Evolutionary conservation across 2,329 filamentous ascomycete genomes (phyloP), one percentile per base, ranked within the genome.

Genomic region (Boeremia exigua): DNA sequence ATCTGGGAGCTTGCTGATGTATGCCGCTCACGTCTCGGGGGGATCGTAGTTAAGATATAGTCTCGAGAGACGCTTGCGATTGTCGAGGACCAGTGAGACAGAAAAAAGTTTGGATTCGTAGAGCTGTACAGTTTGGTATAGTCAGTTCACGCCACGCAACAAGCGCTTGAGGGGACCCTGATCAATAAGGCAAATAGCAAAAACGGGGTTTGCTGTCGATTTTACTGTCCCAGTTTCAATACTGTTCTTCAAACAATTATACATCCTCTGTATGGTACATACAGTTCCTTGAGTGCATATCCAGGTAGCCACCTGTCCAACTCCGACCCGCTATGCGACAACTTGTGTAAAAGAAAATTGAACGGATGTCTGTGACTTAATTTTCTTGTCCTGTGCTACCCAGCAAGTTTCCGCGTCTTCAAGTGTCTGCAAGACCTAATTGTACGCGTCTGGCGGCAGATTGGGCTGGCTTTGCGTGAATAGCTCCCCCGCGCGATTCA

Each of bases 391-490:
- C 15, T 15, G 14, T 17, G 9, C 36, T 38, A 6, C 10, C 29
- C n/a, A 48, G 17, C 42, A 45, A 7, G 36, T 12, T 3, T 56
- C 48, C 53, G 42, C 56, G 23, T 12, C n/a, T 34, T 48, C 44
- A 15, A 2, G 15, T 6, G 9, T 25, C 17, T 30, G 39, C 23
- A 53, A 30, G 4, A 30, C 36, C 59, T 70, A 67, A 12, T 68
- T 69, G 62, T 77, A 81, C 6, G 78, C 78, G 28, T 79, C 76
- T 15, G 77, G 62, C n/a, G 76, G 75, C 29, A 81, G 58, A 32
- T 63, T 77, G 2, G 68, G 90, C 81, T 88, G 92, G 54, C 90
- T 87, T 62, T 88, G 84, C 59, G 88, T 84, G 71, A 96, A 97
- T 29, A 90, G 86, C 49, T 83, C 79, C 63, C 93, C 78, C 2